A percentile compares a stretch with the other conserved stretches of the same genome.
Conservation (phyloP, 768 basidiomycete genomes). For the Podaxis rugospora region DNA sequence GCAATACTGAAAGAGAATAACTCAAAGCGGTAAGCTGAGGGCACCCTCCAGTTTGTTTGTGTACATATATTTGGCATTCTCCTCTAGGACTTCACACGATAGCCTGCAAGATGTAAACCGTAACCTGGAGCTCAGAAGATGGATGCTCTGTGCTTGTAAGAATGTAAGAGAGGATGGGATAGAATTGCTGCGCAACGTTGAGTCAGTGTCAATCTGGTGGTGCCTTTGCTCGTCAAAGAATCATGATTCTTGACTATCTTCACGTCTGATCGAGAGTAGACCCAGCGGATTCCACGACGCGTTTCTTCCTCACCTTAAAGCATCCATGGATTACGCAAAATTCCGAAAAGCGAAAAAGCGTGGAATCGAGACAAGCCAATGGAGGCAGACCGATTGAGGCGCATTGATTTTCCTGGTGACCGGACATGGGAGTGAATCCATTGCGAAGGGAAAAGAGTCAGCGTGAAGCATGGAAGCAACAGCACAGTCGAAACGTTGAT, state of each 20-base stretch:
- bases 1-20: not conserved
- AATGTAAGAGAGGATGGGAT: not conserved
- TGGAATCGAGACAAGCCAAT: not conserved
- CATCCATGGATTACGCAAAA: not conserved
- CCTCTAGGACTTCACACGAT: not conserved
- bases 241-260: not conserved
- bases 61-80: constrained; percentile 1
- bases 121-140: too few species aligned
- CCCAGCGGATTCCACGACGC: not conserved
- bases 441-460: not conserved
- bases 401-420: not conserved
- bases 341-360: not conserved
- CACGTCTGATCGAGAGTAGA: not conserved
- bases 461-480: not conserved
- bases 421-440: not conserved
- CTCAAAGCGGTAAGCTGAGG: not conserved
- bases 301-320: not conserved
- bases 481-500: not conserved
- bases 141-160: not conserved
- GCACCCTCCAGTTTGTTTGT: not conserved
- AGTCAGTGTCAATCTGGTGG: not conserved
- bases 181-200: not conserved
- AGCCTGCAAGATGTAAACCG: not conserved
- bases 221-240: not conserved
- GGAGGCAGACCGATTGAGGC: constrained; percentile 2